Evolutionary conservation across 768 basidiomycete genomes (phyloP), one percentile per base, ranked within the genome.

Genomic region (Tulasnella sp.): DNA sequence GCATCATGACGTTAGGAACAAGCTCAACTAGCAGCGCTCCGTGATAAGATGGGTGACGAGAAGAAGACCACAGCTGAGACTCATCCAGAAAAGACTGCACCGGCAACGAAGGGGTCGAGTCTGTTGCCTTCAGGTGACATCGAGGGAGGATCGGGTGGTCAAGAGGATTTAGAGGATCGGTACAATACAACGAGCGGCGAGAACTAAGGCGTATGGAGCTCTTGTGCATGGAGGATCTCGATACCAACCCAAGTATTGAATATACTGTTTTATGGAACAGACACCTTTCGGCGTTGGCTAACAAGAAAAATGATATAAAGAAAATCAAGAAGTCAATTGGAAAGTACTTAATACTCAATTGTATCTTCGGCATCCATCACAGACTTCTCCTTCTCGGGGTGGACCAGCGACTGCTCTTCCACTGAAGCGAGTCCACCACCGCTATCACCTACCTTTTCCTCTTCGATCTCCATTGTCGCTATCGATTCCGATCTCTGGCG

Each of bases 111-210:
- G 4, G 31, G 17, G 9, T 30, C 52, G 17, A 53, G 52, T 24
- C 31, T 22, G 19, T 27, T 56, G n/a, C 54, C 54, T 4, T 43
- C 56, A 9, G 60, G 50, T 4, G 60, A 61, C 22, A 59, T 61
- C 27, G 60, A 61, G 25, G 60, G 60, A 0, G 61, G 61, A 15
- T 62, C 12, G 22, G 61, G 61, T 8, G 61, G 61, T 7, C 61
- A 62, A 44, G 61, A 62, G 49, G 61, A 62, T 27, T 46, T 62
- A 11, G 61, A 62, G 31, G 61, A 62, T 59, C 60, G 61, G 3
- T 62, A 62, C 41, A 59, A 60, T 10, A 62, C 61, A 3, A 62
- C 61, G 8, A 49, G 46, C 38, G 61, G 61, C 25, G 61, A 62
- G 29, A 60, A 62, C 41, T 62, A 19, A 25, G 24, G 17, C 34